Evolutionary conservation across 1,139 yeast genomes (phyloP), one percentile per base, ranked within the genome.

Genomic region (Kodamaea anthophila): DNA sequence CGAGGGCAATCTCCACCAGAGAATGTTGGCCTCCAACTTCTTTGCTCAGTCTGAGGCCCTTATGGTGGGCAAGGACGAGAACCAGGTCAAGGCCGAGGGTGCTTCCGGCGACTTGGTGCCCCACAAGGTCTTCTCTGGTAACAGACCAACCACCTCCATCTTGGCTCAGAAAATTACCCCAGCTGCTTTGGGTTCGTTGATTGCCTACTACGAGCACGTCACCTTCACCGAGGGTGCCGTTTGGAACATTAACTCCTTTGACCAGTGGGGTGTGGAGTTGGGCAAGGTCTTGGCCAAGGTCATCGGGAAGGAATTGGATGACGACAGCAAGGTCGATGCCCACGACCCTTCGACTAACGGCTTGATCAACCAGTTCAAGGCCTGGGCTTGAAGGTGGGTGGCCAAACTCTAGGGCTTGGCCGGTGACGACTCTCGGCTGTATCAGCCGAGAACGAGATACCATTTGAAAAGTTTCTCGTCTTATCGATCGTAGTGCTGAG

Each of bases 201-300:
- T 91, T 59, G 96, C 94, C 31, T 91, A 91, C 75, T 91, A 91
- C 68, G 98, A 91, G 69, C 96, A 87, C 60, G 74, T 86, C 36
- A 91, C 97, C 22, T 91, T 91, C 65, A 88, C 88, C 38, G 98
- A 91, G 67, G 98, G 98, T 64, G 98, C 98, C 37, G 65, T 91
- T 53, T 91, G 98, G 98, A 91, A 93, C 75, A 88, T 91, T 70
- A 91, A 91, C 77, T 88, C 97, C 11, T 91, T 86, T 56, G 98
- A 91, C 70, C 98, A 91, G 73, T 91, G 97, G 96, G 98, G 98
- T 64, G 98, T 91, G 51, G 98, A 91, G 70, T 82, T 91, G 51
- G 98, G 98, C 59, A 91, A 91, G 71, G 94, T 83, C 32, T 77
- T 91, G 55, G 98, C 98, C 55, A 91, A 91, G 79, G 94, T 74